phyloP scores from a whole-genome alignment of 2,329 filamentous ascomycete genomes.

The Cryphonectria parasitica region DNA sequence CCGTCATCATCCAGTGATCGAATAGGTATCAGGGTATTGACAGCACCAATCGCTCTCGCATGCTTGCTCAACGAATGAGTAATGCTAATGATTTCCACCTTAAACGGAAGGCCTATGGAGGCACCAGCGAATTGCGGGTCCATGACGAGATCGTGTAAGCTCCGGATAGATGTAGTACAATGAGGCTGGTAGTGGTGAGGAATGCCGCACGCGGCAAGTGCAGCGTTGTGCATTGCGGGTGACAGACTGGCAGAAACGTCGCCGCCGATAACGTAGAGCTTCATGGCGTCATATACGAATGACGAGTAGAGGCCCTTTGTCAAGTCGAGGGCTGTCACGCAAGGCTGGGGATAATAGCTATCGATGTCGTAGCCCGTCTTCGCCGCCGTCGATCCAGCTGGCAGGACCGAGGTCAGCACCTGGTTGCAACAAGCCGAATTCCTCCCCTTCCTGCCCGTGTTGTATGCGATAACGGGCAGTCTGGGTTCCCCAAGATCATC shows the following conservation, averaged over 20 bases:
- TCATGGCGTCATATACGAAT: conserved; percentile 70
- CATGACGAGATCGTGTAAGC: conserved; percentile 65
- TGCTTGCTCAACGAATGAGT: conserved; percentile 73
- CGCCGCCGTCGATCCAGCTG: conserved; percentile 38
- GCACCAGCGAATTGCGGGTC: conserved; percentile 73
- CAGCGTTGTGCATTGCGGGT: conserved; percentile 77
- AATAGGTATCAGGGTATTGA: conserved; percentile 76
- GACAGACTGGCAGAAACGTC: conserved; percentile 74
- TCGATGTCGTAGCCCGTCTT: conserved; percentile 30
- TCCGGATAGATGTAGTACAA: conserved; percentile 64
- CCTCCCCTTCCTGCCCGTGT: conserved; percentile 65
- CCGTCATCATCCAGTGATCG: conserved; percentile 62
- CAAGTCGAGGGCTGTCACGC: conserved; percentile 64
- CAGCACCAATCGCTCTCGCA: conserved; percentile 74
- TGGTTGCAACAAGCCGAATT: conserved; percentile 70
- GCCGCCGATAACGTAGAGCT: conserved; percentile 75
- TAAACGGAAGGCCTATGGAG: conserved; percentile 74
- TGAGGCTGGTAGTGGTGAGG: conserved; percentile 69
- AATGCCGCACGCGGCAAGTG: conserved; percentile 69
- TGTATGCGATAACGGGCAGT: conserved; percentile 65
- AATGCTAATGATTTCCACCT: conserved; percentile 71
- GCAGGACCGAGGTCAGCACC: conserved; percentile 64
- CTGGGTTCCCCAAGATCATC: conserved; percentile 45
- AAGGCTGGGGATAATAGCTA: conserved; percentile 38
- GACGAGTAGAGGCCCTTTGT: conserved; percentile 68